Percentiles rank a stretch among this genome's conserved stretches.
Conservation (phyloP, 2,329 filamentous ascomycete species). For the Shiraia bambusicola region DNA sequence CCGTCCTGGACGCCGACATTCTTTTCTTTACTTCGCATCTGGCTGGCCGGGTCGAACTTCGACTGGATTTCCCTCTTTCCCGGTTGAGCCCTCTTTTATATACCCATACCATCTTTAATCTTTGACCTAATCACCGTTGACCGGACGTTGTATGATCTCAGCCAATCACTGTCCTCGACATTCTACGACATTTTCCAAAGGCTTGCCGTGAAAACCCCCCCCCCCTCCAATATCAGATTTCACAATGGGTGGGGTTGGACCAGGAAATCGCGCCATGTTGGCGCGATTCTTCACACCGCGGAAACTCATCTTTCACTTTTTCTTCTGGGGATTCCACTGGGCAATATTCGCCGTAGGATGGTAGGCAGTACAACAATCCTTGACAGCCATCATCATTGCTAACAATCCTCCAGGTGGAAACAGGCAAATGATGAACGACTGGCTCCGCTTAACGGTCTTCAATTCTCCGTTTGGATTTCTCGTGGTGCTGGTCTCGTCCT, state of each 20-base stretch:
- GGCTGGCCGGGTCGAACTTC: constrained; percentile 46
- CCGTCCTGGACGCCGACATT: constrained; percentile 40
- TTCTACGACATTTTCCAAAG: too few species aligned
- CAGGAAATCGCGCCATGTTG: constrained; percentile 10
- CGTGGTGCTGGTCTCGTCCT: constrained; percentile 87
- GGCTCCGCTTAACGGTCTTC: constrained; percentile 75
- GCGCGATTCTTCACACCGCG: constrained; percentile 56
- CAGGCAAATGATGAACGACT: constrained; percentile 70
- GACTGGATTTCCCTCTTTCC: constrained; percentile 36
- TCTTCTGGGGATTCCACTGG: constrained; percentile 80
- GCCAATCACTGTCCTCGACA: too few species aligned
- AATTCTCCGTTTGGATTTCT: constrained; percentile 93
- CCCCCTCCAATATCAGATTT: too few species aligned
- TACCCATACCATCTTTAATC: constrained; percentile 39
- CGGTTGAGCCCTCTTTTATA: constrained; percentile 35
- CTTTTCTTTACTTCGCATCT: constrained; percentile 46
- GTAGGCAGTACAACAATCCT: too few species aligned
- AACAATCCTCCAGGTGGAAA: constrained; percentile 64
- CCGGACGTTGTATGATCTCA: constrained; percentile 19
- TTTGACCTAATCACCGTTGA: constrained; percentile 39
- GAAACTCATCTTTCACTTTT: constrained; percentile 76
- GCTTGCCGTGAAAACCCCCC: not conserved
- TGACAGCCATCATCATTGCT: constrained; percentile 18
- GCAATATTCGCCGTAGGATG: constrained; percentile 82
- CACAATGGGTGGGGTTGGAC: constrained; percentile 15